These are phyloP conservation scores for Geotrichum fermentans DNA, from an alignment of 1,139 yeast species.

Conservation along the genomic window DNA sequence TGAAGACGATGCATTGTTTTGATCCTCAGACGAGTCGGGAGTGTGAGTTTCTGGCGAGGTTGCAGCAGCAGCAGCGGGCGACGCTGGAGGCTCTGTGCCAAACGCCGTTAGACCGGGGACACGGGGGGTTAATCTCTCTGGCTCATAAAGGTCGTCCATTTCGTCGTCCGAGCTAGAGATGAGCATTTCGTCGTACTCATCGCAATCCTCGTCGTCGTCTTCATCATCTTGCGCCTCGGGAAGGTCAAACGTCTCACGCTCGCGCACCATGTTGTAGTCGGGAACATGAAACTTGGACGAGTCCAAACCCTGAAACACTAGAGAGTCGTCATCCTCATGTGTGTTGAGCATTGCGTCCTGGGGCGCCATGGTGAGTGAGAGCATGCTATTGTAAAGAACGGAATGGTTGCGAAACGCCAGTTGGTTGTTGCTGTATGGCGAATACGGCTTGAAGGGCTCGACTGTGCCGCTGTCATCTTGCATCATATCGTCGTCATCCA, in stretches of 20 bases:
- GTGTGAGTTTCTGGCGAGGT: not conserved
- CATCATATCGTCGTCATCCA: constrained; percentile 1
- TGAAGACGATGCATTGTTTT: not conserved
- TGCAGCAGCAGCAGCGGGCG: not conserved
- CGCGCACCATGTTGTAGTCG: not conserved
- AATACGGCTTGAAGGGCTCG: constrained; percentile 6
- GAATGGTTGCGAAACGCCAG: not conserved
- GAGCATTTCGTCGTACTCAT: constrained; percentile 6
- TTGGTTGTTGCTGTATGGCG: constrained; percentile 1
- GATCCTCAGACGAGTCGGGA: not conserved
- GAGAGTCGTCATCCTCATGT: not conserved
- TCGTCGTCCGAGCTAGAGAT: constrained; percentile 10
- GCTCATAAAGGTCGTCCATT: constrained; percentile 5
- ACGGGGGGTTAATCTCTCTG: not conserved
- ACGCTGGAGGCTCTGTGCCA: constrained; percentile 1
- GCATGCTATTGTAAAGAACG: not conserved
- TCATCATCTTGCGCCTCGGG: constrained; percentile 7
- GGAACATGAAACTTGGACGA: not conserved
- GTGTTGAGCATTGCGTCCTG: constrained; percentile 2
- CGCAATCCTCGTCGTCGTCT: constrained; percentile 5
- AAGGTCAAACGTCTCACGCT: not conserved
- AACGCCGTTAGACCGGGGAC: constrained; percentile 9
- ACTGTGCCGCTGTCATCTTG: constrained; percentile 5
- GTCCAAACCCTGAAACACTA: not conserved
- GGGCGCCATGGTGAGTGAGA: constrained; percentile 5